These are phyloP conservation scores for Balansia obtecta DNA, from an alignment of 2,329 filamentous ascomycete species.

Conservation along the genomic window DNA sequence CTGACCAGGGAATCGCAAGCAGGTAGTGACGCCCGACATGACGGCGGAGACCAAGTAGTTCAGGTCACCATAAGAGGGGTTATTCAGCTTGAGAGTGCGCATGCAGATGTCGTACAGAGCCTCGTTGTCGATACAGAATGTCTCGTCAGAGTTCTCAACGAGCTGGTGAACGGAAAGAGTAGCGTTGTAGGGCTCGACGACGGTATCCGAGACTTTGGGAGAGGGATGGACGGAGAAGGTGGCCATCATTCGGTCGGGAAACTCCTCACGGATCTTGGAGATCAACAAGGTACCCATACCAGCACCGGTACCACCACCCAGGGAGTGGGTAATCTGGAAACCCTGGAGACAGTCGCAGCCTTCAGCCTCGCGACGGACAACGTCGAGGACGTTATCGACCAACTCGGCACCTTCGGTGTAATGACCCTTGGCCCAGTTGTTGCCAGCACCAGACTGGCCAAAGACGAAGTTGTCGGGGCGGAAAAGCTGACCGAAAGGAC, in stretches of 20 bases:
- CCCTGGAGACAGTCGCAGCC: conserved; percentile 99
- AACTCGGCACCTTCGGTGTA: conserved; percentile 99
- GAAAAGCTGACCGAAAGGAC: conserved; percentile 98
- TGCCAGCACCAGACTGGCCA: conserved; percentile 97
- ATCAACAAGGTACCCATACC: conserved; percentile 99
- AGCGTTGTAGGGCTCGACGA: conserved; percentile 99
- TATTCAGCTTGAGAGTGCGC: conserved; percentile 96
- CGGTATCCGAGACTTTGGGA: conserved; percentile 98
- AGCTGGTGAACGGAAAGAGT: conserved; percentile 98
- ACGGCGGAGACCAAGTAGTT: conserved; percentile 99
- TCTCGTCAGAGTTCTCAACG: conserved; percentile 99
- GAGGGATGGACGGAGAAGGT: conserved; percentile 98
- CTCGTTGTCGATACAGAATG: conserved; percentile 99
- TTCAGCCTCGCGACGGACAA: conserved; percentile 97
- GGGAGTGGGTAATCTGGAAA: conserved; percentile 99
- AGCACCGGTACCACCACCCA: conserved; percentile 99
- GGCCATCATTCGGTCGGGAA: conserved; percentile 99
- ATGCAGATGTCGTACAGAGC: conserved; percentile 99
- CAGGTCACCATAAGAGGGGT: conserved; percentile 96
- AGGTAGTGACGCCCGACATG: conserved; percentile 99
- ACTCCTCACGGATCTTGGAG: conserved; percentile 99
- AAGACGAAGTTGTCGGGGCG: conserved; percentile 99
- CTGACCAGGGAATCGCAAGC: conserved; percentile 97
- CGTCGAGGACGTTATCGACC: conserved; percentile 94
- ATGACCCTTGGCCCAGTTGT: conserved; percentile 99